A percentile compares a stretch with the other conserved stretches of the same genome.
These are phyloP conservation scores for Picochlorum sp. DNA, from an alignment of 139 green algal species.

Conservation along the genomic window DNA sequence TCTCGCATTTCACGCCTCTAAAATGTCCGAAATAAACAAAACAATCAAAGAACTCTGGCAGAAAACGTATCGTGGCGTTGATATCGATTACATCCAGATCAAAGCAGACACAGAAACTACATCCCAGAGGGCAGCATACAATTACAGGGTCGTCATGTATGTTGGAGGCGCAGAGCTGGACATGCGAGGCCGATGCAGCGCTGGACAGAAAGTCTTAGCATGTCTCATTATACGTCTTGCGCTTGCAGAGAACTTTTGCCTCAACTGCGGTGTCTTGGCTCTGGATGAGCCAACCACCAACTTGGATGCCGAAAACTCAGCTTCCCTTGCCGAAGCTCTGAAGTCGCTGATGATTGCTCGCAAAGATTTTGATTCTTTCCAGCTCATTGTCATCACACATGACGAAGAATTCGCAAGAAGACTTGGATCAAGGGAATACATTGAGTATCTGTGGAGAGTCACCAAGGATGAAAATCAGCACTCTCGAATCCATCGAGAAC, in stretches of 20 bases:
- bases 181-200: constrained; percentile 93
- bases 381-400: constrained; percentile 99
- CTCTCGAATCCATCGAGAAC: constrained; percentile 51
- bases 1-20: constrained; percentile 87
- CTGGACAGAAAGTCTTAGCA: constrained; percentile 91
- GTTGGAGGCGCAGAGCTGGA: constrained; percentile 85
- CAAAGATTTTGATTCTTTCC: constrained; percentile 82
- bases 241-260: constrained; percentile 95
- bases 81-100: constrained; percentile 95
- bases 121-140: constrained; percentile 67
- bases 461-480: constrained; percentile 79
- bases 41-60: constrained; percentile 98
- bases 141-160: constrained; percentile 92
- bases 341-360: constrained; percentile 68
- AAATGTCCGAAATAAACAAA: constrained; percentile 97
- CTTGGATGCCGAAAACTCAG: constrained; percentile 76
- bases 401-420: constrained; percentile 80
- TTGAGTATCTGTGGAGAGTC: constrained; percentile 74
- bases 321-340: constrained; percentile 72
- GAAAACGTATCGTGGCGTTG: constrained; percentile 89
- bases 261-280: constrained; percentile 96
- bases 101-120: constrained; percentile 66
- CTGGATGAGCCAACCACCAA: constrained; percentile 99
- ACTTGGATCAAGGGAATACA: constrained; percentile 63
- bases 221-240: constrained; percentile 97